These are phyloP conservation scores for Talaromyces verruculosus DNA, from an alignment of 2,329 filamentous ascomycete species.

Conservation along the genomic window DNA sequence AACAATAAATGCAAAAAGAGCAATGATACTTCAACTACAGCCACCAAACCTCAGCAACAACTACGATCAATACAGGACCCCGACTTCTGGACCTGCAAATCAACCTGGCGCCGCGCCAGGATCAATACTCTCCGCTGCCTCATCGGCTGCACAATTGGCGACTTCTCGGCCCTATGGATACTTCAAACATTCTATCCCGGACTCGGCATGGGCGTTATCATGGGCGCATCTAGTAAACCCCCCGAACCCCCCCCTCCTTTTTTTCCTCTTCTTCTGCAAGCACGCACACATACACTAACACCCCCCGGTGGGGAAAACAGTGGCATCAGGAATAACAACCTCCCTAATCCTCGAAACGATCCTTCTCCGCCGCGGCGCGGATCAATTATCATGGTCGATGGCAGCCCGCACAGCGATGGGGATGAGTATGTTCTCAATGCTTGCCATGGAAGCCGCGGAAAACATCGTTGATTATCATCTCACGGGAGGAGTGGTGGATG, in stretches of 20 bases:
- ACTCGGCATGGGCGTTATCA: conserved; percentile 51
- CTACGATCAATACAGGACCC: not conserved
- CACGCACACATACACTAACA: not conserved
- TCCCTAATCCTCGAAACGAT: conserved; percentile 56
- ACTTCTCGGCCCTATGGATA: conserved; percentile 58
- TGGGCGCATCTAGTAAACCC: conserved; percentile 53
- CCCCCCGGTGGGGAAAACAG: conserved; percentile 31
- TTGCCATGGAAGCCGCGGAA: conserved; percentile 58
- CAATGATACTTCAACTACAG: not conserved
- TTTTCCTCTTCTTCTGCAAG: not conserved
- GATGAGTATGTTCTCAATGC: conserved; percentile 61
- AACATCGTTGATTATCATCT: conserved; percentile 58
- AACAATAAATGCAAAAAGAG: not conserved
- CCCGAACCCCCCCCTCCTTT: conserved; percentile 23
- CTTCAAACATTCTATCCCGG: conserved; percentile 52
- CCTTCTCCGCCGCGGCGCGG: conserved; percentile 51
- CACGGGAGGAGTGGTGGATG: conserved; percentile 52
- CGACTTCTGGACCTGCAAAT: conserved; percentile 39
- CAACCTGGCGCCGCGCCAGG: conserved; percentile 52
- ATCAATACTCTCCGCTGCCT: conserved; percentile 59
- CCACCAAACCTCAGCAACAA: not conserved
- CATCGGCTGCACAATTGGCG: conserved; percentile 56
- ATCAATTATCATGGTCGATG: conserved; percentile 48
- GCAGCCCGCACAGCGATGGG: conserved; percentile 56
- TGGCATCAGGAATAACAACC: conserved; percentile 54